Percentiles rank a stretch among this genome's conserved stretches.
Conservation (phyloP, 2,329 filamentous ascomycete species). For the Colletotrichum horii region DNA sequence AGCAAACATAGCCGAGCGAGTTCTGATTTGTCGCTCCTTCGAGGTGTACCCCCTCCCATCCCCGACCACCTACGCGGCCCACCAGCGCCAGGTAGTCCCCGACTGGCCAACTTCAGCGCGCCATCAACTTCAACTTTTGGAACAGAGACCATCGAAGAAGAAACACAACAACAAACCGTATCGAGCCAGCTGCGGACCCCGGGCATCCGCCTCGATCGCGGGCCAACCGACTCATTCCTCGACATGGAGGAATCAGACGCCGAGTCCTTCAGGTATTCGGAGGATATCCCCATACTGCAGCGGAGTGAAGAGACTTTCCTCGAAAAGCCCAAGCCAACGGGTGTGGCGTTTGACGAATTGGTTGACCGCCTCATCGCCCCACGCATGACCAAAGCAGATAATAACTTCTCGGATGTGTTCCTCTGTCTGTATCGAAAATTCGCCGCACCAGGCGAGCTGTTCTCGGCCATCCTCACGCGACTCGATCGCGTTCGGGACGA, state of each 20-base stretch:
- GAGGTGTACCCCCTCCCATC: conserved; percentile 55
- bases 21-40: conserved; percentile 70
- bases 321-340: conserved; percentile 56
- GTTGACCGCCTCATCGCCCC: conserved; percentile 86
- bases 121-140: conserved; percentile 35
- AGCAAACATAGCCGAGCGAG: conserved; percentile 74
- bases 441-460: conserved; percentile 78
- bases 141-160: conserved; percentile 41
- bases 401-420: conserved; percentile 88
- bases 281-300: conserved; percentile 71
- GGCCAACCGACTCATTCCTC: conserved; percentile 61
- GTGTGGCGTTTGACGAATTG: conserved; percentile 70
- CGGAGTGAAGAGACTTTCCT: conserved; percentile 68
- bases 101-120: conserved; percentile 48
- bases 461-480: conserved; percentile 78
- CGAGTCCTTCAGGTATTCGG: conserved; percentile 69
- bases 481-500: conserved; percentile 75
- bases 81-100: conserved; percentile 39
- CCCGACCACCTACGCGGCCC: conserved; percentile 40
- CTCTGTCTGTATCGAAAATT: conserved; percentile 95
- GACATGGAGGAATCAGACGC: conserved; percentile 74
- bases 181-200: conserved; percentile 55
- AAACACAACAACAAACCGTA: conserved; percentile 46
- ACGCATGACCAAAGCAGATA: conserved; percentile 84
- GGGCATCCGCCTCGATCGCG: conserved; percentile 58